A percentile compares a stretch with the other conserved stretches of the same genome.
Conservation (phyloP, 306 rosid genomes). For the Castanospermum australe region DNA sequence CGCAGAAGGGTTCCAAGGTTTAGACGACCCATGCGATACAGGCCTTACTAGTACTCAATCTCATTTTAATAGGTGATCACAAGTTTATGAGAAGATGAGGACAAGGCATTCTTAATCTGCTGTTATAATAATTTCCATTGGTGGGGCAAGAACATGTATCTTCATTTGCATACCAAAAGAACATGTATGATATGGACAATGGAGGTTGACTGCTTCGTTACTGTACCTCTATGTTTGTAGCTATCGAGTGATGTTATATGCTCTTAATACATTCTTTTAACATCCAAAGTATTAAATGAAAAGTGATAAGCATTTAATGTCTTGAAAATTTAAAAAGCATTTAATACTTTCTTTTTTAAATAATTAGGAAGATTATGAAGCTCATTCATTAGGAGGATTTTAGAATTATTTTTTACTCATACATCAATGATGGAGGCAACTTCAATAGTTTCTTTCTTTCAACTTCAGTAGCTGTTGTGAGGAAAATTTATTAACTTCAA, state of each 20-base stretch:
- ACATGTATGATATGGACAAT: conserved; percentile 10
- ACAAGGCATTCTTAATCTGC: background rate
- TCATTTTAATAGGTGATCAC: conserved; percentile 18
- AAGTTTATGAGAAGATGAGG: conserved; percentile 17
- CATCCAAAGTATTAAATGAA: too few species aligned
- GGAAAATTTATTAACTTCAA: background rate
- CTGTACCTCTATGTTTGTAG: background rate
- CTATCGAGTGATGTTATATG: too few species aligned
- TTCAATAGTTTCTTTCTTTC: background rate
- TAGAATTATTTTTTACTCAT: too few species aligned
- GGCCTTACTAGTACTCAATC: conserved; percentile 56
- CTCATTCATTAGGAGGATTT: too few species aligned
- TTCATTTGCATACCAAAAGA: conserved; percentile 18
- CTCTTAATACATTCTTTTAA: too few species aligned
- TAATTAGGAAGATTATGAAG: too few species aligned
- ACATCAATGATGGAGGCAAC: background rate
- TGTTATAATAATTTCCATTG: background rate
- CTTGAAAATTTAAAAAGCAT: too few species aligned
- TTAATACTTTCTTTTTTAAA: too few species aligned
- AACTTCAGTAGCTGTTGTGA: too few species aligned
- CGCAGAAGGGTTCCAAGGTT: conserved; percentile 79
- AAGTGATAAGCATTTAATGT: too few species aligned
- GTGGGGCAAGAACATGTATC: background rate
- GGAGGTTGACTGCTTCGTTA: background rate
- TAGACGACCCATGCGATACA: conserved; percentile 70